Base-by-base conservation (phyloP, 768 basidiomycete genomes). In the Leccinum uliginosum region DNA sequence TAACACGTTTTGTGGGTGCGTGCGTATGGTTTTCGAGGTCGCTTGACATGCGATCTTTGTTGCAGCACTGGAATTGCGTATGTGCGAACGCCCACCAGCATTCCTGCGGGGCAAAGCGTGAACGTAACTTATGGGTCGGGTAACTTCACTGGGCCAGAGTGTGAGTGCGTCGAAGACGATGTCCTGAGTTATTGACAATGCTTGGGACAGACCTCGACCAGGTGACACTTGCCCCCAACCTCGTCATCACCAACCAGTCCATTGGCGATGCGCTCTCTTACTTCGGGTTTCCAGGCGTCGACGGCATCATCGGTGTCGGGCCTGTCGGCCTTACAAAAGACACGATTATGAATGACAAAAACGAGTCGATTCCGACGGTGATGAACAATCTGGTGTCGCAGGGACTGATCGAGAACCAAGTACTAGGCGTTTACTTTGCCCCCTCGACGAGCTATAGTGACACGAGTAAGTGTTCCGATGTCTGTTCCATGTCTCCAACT, bases 71-170 rank as follows among this genome's bases (percentile, higher is more conserved):
- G 58, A 7, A 63, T 4, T 12, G 23, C 47, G 23, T 71, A 66
- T 43, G 51, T 57, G 30, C 61, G 44, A 15, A 71, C 68, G 12
- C 43, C 56, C 23, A 68, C 65, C 1, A 67, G 67, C 48, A 56
- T 60, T 19, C 50, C 63, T 29, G 71, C 68, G 14, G 71, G 68
- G 3, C 24, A 66, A 35, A 3, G 12, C 5, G 51, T 68, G 23
- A 59, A 32, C 9, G 54, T 62, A 4, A 56, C 50, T 8, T 68
- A 65, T 51, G 61, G 66, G 2, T 0, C 1, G 2, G 68, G 58
- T 17, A 53, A 43, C 51, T 58, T 69, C 47, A 48, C 46, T 67
- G 76, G 78, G 21, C 67, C 65, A 35, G 77, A 78, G 59, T 80
- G 65, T 67, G 27, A 34, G 45, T 40, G n/a, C 38, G n/a, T 19